phyloP scores from a whole-genome alignment of 306 rosid species.

The Citrullus colocynthis region DNA sequence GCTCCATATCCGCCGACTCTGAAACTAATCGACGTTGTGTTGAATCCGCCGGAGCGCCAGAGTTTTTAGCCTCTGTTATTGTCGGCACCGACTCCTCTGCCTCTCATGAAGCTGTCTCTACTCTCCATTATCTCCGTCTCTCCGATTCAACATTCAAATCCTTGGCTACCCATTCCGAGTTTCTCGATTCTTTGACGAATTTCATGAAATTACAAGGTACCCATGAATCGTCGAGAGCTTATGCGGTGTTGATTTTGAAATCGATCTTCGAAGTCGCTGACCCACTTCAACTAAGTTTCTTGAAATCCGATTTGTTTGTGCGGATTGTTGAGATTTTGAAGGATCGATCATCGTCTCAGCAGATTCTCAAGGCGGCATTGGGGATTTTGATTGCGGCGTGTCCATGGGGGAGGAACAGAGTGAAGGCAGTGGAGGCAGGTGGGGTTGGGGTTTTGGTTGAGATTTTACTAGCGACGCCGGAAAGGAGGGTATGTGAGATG shows the following conservation, averaged over 20 bases:
- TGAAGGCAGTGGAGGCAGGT: constrained; percentile 54
- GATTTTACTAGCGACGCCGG: constrained; percentile 33
- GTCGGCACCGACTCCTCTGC: not conserved
- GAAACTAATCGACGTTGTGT: constrained; percentile 44
- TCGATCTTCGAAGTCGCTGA: constrained; percentile 41
- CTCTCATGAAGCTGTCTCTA: constrained; percentile 43
- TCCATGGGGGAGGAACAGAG: constrained; percentile 48
- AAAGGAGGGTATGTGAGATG: constrained; percentile 48
- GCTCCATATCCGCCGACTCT: constrained; percentile 45
- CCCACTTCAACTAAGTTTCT: not conserved
- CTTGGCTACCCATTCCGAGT: constrained; percentile 16
- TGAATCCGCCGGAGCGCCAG: constrained; percentile 46
- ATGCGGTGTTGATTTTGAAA: constrained; percentile 36
- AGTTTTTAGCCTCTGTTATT: constrained; percentile 37
- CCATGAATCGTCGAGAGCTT: constrained; percentile 52
- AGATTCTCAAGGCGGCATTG: constrained; percentile 40
- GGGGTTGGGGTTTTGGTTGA: constrained; percentile 41
- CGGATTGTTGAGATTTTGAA: constrained; percentile 34
- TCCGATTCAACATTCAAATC: constrained; percentile 27
- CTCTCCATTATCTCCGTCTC: constrained; percentile 33
- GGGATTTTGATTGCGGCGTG: constrained; percentile 26
- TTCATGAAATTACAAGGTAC: constrained; percentile 27
- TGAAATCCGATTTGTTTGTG: constrained; percentile 23
- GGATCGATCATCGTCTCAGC: constrained; percentile 50
- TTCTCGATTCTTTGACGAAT: constrained; percentile 27